Conservation (phyloP, 129 eudicot species). For the Lactuca sativa region DNA sequence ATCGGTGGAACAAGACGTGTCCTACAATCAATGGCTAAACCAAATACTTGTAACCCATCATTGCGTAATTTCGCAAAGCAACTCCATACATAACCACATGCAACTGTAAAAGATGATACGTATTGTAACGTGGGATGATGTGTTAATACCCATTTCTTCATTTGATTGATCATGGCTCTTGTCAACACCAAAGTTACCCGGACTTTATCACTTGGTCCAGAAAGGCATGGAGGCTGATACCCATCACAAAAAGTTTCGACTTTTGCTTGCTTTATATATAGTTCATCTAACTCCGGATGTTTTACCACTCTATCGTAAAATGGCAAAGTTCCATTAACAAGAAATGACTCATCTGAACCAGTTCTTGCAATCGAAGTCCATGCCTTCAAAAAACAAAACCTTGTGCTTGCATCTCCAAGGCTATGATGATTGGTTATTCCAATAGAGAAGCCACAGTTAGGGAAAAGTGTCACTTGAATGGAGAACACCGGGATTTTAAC, state of each 20-base stretch:
- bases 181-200: slow-evolving; percentile 31
- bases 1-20: slow-evolving; percentile 14
- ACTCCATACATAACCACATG: slow-evolving; percentile 25
- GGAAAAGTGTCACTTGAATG: slow-evolving; percentile 34
- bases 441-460: slow-evolving; percentile 26
- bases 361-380: slow-evolving; percentile 30
- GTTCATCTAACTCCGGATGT: slow-evolving; percentile 14
- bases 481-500: slow-evolving; percentile 25
- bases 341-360: slow-evolving; percentile 12
- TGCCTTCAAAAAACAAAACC: slow-evolving; percentile 25
- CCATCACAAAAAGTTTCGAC: neutral
- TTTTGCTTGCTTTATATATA: neutral
- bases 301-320: slow-evolving; percentile 25
- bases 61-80: slow-evolving; percentile 13
- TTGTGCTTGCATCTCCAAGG: slow-evolving; percentile 32
- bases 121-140: slow-evolving; percentile 13
- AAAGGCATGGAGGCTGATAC: slow-evolving; percentile 5
- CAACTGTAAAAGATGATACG: slow-evolving; percentile 37
- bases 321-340: slow-evolving; percentile 22
- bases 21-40: slow-evolving; percentile 10
- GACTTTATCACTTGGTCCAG: slow-evolving; percentile 22
- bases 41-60: slow-evolving; percentile 3
- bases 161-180: slow-evolving; percentile 4
- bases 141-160: slow-evolving; percentile 5
- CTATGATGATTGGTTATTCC: slow-evolving; percentile 34